Evolutionary conservation across 1,139 yeast species (phyloP).

Genomic region (Tardiomyces digboiensis): DNA sequence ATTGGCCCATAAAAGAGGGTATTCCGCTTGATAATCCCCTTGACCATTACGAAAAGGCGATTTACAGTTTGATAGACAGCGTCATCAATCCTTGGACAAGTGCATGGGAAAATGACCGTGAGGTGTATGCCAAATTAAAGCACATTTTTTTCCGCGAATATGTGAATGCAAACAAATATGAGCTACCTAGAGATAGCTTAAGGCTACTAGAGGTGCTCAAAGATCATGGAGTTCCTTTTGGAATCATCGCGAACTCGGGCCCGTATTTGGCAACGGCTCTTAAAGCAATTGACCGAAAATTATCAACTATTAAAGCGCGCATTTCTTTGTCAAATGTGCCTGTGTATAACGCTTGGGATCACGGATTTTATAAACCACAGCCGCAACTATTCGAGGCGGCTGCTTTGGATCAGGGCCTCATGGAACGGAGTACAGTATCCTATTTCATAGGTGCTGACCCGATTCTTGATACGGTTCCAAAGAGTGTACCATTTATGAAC

Average conservation of each 20-base stretch:
- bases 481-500: not conserved
- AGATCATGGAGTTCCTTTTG: slow-evolving; percentile 15
- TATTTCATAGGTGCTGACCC: slow-evolving; percentile 13
- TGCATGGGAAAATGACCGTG: not conserved
- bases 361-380: slow-evolving; percentile 15
- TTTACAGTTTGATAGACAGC: not conserved
- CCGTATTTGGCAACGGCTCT: slow-evolving; percentile 4
- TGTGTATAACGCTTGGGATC: slow-evolving; percentile 13
- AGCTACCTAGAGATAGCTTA: slow-evolving; percentile 9
- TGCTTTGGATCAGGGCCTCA: not conserved
- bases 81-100: not conserved
- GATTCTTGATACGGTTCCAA: slow-evolving; percentile 7
- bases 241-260: slow-evolving; percentile 22
- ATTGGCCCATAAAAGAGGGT: not conserved
- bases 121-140: not conserved
- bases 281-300: not conserved
- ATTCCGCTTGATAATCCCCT: not conserved
- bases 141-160: not conserved
- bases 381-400: slow-evolving; percentile 5
- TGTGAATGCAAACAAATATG: slow-evolving; percentile 6
- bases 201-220: slow-evolving; percentile 11
- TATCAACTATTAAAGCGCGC: not conserved
- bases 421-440: slow-evolving; percentile 3
- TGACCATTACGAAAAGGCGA: not conserved
- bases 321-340: slow-evolving; percentile 5